These are phyloP conservation scores for Scolecobasidium constrictum DNA, from an alignment of 2,329 filamentous ascomycete species.

Conservation along the genomic window DNA sequence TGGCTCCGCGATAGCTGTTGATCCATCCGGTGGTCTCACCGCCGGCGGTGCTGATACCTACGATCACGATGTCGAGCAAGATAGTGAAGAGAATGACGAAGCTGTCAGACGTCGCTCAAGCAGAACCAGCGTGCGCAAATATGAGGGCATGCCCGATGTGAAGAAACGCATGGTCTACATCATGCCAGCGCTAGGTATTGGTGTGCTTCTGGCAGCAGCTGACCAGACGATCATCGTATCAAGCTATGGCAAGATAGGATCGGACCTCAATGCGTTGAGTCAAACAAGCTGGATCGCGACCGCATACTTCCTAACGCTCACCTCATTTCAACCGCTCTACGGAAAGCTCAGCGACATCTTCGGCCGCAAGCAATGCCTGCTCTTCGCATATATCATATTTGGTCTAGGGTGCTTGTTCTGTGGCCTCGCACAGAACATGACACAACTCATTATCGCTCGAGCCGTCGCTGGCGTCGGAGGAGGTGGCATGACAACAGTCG, in stretches of 20 bases:
- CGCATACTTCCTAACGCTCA: constrained; percentile 61
- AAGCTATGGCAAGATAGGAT: constrained; percentile 70
- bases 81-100: too few species aligned
- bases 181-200: constrained; percentile 50
- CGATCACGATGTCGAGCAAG: too few species aligned
- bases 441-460: constrained; percentile 54
- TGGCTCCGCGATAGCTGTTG: too few species aligned
- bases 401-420: constrained; percentile 53
- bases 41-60: too few species aligned
- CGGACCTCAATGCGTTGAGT: constrained; percentile 62
- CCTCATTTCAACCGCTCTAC: constrained; percentile 65
- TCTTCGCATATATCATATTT: constrained; percentile 55
- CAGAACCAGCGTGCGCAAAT: too few species aligned
- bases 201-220: constrained; percentile 61
- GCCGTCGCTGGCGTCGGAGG: constrained; percentile 55
- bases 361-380: constrained; percentile 53
- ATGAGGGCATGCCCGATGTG: constrained; percentile 37
- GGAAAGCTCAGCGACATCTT: constrained; percentile 63
- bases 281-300: constrained; percentile 67
- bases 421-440: constrained; percentile 52
- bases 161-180: constrained; percentile 44
- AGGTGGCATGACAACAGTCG: constrained; percentile 60
- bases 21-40: too few species aligned
- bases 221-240: constrained; percentile 70
- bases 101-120: too few species aligned